phyloP scores from a whole-genome alignment of 768 basidiomycete genomes.

The Xerocomus potaroensis region DNA sequence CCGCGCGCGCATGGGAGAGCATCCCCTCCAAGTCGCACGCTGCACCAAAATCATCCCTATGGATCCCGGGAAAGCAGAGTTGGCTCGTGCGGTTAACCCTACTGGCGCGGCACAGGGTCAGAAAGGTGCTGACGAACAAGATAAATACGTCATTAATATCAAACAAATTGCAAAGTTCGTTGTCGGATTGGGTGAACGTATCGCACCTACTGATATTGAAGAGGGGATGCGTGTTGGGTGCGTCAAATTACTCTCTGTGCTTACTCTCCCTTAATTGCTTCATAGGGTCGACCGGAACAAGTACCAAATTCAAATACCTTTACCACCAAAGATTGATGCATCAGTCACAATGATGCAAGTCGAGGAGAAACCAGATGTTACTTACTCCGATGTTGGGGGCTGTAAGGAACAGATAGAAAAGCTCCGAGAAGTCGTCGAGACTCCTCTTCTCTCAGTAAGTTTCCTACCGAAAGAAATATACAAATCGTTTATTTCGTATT shows the following conservation, averaged over 20 bases:
- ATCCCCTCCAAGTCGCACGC: constrained; percentile 93
- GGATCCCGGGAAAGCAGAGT: constrained; percentile 69
- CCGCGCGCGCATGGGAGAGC: constrained; percentile 85
- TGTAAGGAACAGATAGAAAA: constrained; percentile 99
- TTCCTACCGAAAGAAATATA: background rate
- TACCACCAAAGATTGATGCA: constrained; percentile 98
- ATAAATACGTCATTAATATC: constrained; percentile 99
- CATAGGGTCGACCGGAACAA: constrained; percentile 88
- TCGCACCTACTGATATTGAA: constrained; percentile 97
- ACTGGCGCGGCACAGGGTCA: constrained; percentile 75
- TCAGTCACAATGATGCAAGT: constrained; percentile 99
- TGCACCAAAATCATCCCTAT: constrained; percentile 97
- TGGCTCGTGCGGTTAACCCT: constrained; percentile 75
- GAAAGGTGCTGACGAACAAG: constrained; percentile 97
- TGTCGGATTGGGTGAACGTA: constrained; percentile 92
- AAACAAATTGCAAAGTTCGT: constrained; percentile 99
- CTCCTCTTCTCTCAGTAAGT: constrained; percentile 86
- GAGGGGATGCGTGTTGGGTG: constrained; percentile 99
- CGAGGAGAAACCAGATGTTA: constrained; percentile 97
- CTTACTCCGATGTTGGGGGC: constrained; percentile 96
- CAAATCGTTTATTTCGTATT: constrained; percentile 15
- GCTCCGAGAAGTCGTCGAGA: constrained; percentile 95
- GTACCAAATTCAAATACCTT: constrained; percentile 97
- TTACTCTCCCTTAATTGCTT: constrained; percentile 4
- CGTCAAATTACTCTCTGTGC: constrained; percentile 24